A percentile compares a stretch with the other conserved stretches of the same genome.
Conservation (phyloP, 2,329 filamentous ascomycete species). For the Penicillium sp. region DNA sequence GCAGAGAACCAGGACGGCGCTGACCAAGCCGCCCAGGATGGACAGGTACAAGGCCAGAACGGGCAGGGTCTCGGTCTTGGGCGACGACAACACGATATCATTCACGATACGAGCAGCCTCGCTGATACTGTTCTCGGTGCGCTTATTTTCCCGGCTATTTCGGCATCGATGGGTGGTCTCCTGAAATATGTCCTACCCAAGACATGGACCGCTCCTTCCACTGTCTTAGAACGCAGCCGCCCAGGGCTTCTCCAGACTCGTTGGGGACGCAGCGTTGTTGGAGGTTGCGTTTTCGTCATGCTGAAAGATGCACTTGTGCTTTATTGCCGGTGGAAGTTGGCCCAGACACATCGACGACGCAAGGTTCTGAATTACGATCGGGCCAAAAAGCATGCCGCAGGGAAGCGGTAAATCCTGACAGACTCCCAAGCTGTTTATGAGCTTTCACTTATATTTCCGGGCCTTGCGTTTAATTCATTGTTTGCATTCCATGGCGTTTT, state of each 20-base stretch:
- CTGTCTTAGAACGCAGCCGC: constrained; percentile 45
- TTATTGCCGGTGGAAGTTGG: constrained; percentile 59
- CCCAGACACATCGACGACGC: constrained; percentile 51
- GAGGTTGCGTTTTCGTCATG: constrained; percentile 86
- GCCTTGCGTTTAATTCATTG: constrained; percentile 8
- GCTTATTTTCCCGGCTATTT: constrained; percentile 80
- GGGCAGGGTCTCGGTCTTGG: constrained; percentile 36
- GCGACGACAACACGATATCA: constrained; percentile 52
- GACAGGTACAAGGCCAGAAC: constrained; percentile 28
- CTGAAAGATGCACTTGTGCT: constrained; percentile 71
- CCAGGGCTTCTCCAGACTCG: constrained; percentile 76
- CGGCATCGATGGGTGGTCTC: constrained; percentile 75
- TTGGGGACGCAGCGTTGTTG: constrained; percentile 88
- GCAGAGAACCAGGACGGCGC: constrained; percentile 25
- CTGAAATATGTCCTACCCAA: constrained; percentile 70
- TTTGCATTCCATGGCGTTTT: constrained; percentile 28
- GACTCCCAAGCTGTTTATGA: not conserved
- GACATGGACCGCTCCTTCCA: constrained; percentile 63
- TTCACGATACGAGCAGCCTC: constrained; percentile 59
- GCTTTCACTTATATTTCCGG: not conserved
- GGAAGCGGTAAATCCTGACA: constrained; percentile 19
- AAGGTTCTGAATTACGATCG: constrained; percentile 54
- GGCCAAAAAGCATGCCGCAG: constrained; percentile 39
- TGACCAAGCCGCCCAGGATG: constrained; percentile 33
- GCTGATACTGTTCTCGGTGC: constrained; percentile 68